Conservation (phyloP, 2,329 filamentous ascomycete species). For the Trichoderma sp. region DNA sequence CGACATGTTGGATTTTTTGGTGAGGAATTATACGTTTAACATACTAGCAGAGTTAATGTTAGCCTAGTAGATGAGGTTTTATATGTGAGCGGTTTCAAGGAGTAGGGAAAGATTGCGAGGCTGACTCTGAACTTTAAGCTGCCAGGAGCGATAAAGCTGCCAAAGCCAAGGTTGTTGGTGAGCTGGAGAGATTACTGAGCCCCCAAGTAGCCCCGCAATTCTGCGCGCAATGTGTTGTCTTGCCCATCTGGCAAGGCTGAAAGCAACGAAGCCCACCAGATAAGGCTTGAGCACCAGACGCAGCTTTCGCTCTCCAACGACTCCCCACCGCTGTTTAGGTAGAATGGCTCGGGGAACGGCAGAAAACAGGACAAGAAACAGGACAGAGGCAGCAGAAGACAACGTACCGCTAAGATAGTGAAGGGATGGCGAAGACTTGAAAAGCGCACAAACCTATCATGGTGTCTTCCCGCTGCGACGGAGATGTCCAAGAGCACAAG, state of each 20-base stretch:
- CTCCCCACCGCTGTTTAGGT: background rate
- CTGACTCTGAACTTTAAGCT: background rate
- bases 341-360: no score
- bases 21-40: slow-evolving; percentile 22
- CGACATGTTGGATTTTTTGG: slow-evolving; percentile 59
- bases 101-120: background rate
- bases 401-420: slow-evolving; percentile 41
- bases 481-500: slow-evolving; percentile 25
- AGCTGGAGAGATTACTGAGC: background rate
- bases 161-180: background rate
- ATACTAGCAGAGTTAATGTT: slow-evolving; percentile 26
- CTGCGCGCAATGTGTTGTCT: background rate
- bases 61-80: slow-evolving; percentile 8
- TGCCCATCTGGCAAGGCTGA: background rate
- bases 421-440: slow-evolving; percentile 31
- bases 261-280: background rate
- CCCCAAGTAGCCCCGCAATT: background rate
- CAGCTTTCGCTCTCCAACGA: background rate
- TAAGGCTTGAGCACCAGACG: background rate
- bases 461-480: slow-evolving; percentile 33
- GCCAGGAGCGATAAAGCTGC: background rate
- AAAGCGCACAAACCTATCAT: slow-evolving; percentile 41
- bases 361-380: no score
- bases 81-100: background rate
- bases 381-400: background rate